Conservation (phyloP, 1,284 basidiomycete species). For the Tremellales sp. region DNA sequence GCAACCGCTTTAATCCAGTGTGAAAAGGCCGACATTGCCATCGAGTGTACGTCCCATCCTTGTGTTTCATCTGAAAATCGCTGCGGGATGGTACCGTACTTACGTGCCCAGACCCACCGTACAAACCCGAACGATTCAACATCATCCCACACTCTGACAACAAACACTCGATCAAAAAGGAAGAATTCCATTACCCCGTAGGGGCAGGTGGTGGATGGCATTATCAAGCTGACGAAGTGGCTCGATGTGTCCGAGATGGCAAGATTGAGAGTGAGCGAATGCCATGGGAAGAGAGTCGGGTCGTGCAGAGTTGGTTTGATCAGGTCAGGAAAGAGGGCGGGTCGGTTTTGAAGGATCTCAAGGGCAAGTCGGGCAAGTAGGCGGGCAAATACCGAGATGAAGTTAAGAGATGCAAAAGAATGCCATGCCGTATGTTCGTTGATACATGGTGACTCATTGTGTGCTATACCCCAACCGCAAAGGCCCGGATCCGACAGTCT, state of each 20-base stretch:
- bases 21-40: conserved; percentile 35
- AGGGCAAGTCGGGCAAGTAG: conserved; percentile 22
- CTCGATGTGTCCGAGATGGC: conserved; percentile 68
- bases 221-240: conserved; percentile 61
- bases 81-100: not conserved
- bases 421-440: too few relatives aligned
- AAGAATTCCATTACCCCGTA: conserved; percentile 53
- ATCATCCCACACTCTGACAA: conserved; percentile 57
- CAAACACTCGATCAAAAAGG: conserved; percentile 45
- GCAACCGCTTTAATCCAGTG: conserved; percentile 32
- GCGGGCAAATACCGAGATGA: too few relatives aligned
- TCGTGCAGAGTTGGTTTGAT: conserved; percentile 77
- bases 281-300: conserved; percentile 68
- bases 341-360: conserved; percentile 33
- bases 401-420: too few relatives aligned
- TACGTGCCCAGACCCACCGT: conserved; percentile 37
- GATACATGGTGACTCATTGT: too few relatives aligned
- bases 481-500: too few relatives aligned
- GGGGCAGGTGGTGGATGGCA: conserved; percentile 52
- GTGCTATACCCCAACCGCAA: too few relatives aligned
- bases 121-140: conserved; percentile 24
- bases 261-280: conserved; percentile 70
- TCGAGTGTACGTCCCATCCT: conserved; percentile 29
- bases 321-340: conserved; percentile 55
- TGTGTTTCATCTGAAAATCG: not conserved